phyloP scores from a whole-genome alignment of 2,329 filamentous ascomycete genomes.

The Ophiostoma ips region DNA sequence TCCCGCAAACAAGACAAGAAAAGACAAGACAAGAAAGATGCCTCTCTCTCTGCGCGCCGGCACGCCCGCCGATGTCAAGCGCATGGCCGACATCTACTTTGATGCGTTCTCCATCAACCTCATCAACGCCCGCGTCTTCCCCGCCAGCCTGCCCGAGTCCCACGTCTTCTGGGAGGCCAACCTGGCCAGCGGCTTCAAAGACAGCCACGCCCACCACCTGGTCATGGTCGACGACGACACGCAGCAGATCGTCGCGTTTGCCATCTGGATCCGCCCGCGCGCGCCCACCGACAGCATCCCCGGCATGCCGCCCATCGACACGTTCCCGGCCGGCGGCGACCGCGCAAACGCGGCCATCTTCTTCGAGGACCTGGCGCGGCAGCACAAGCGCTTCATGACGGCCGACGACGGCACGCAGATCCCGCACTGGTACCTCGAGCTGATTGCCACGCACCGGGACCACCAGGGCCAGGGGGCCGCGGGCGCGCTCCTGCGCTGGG shows the following conservation, averaged over 20 bases:
- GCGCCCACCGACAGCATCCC: constrained; percentile 13
- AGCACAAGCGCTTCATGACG: constrained; percentile 25
- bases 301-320: constrained; percentile 16
- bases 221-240: constrained; percentile 20
- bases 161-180: constrained; percentile 23
- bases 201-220: constrained; percentile 26
- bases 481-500: constrained; percentile 32
- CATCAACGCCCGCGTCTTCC: constrained; percentile 26
- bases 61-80: constrained; percentile 25
- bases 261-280: constrained; percentile 29
- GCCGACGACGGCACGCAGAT: constrained; percentile 14
- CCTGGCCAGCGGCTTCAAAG: constrained; percentile 25
- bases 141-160: constrained; percentile 15
- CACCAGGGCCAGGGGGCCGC: constrained; percentile 33
- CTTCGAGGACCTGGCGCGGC: constrained; percentile 24
- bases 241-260: constrained; percentile 26
- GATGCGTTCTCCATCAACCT: constrained; percentile 28
- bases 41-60: constrained; percentile 24
- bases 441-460: constrained; percentile 28
- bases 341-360: constrained; percentile 24
- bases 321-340: constrained; percentile 28
- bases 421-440: constrained; percentile 35
- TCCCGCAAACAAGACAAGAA: too few species aligned
- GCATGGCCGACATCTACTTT: constrained; percentile 29
- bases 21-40: not conserved